phyloP scores from a whole-genome alignment of 345 rosid species.

The Citrus mangshanensis region DNA sequence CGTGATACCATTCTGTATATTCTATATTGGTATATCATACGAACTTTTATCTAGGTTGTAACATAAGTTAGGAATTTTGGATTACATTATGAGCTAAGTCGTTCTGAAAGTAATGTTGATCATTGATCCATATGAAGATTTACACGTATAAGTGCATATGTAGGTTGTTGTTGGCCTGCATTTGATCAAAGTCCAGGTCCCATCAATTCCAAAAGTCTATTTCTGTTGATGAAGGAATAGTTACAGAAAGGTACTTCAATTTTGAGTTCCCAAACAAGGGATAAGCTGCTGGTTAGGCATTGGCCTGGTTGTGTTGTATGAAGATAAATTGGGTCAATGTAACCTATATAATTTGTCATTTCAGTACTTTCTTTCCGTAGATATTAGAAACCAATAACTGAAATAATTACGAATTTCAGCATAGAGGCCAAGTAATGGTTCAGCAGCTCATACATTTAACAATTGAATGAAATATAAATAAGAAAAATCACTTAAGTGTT shows the following conservation, averaged over 20 bases:
- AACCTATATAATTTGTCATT: neutral
- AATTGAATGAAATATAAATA: neutral
- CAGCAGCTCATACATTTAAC: neutral
- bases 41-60: neutral
- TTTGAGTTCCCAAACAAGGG: neutral
- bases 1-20: neutral
- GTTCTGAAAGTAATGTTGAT: neutral
- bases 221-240: neutral
- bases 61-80: neutral
- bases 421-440: neutral
- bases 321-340: neutral
- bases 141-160: neutral
- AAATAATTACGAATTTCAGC: neutral
- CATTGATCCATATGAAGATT: neutral
- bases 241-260: constrained; percentile 1
- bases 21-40: neutral
- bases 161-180: neutral
- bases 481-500: neutral
- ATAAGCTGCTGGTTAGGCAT: neutral
- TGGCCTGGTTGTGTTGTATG: neutral
- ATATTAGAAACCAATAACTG: neutral
- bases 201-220: constrained; percentile 7
- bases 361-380: neutral
- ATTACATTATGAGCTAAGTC: neutral
- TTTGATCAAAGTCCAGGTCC: neutral